A percentile compares a stretch with the other conserved stretches of the same genome.
These are phyloP conservation scores for Xylariaceae sp. DNA, from an alignment of 2,329 filamentous ascomycete genomes.

Conservation along the genomic window DNA sequence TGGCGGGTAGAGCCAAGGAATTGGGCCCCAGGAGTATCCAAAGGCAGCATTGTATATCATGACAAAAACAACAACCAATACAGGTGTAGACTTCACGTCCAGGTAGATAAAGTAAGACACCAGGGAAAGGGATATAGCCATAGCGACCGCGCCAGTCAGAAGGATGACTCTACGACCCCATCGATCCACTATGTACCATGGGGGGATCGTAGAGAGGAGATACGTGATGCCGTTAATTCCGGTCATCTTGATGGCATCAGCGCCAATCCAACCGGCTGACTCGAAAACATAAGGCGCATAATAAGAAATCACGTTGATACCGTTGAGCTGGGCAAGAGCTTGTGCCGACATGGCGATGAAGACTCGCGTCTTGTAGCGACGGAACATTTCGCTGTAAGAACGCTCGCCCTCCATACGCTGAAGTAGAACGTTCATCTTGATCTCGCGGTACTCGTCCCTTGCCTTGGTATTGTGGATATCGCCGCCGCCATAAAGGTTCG, in stretches of 20 bases:
- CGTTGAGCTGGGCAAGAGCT: slow-evolving; percentile 93
- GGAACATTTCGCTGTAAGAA: slow-evolving; percentile 93
- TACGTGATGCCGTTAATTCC: slow-evolving; percentile 94
- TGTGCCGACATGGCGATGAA: slow-evolving; percentile 99
- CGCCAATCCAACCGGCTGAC: slow-evolving; percentile 92
- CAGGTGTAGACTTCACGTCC: slow-evolving; percentile 78
- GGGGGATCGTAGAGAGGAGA: slow-evolving; percentile 88
- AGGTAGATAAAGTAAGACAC: slow-evolving; percentile 97
- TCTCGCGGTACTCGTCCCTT: slow-evolving; percentile 94
- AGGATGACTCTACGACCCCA: slow-evolving; percentile 91
- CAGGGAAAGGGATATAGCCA: slow-evolving; percentile 84
- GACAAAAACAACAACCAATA: slow-evolving; percentile 88
- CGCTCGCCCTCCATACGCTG: slow-evolving; percentile 95
- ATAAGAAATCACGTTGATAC: slow-evolving; percentile 99
- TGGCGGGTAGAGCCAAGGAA: slow-evolving; percentile 98
- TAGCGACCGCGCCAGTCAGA: slow-evolving; percentile 85
- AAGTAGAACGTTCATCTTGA: slow-evolving; percentile 96
- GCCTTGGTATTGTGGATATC: slow-evolving; percentile 94
- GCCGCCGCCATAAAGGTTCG: slow-evolving; percentile 93
- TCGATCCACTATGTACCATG: slow-evolving; percentile 94
- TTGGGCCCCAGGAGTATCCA: slow-evolving; percentile 93
- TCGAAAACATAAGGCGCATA: slow-evolving; percentile 97
- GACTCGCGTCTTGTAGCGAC: slow-evolving; percentile 86
- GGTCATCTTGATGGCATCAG: slow-evolving; percentile 93
- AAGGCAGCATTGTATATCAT: slow-evolving; percentile 99